Evolutionary conservation across 192 early-diverging fungal genomes (phyloP).

Genomic region (Jimgerdemannia flammicorona): DNA sequence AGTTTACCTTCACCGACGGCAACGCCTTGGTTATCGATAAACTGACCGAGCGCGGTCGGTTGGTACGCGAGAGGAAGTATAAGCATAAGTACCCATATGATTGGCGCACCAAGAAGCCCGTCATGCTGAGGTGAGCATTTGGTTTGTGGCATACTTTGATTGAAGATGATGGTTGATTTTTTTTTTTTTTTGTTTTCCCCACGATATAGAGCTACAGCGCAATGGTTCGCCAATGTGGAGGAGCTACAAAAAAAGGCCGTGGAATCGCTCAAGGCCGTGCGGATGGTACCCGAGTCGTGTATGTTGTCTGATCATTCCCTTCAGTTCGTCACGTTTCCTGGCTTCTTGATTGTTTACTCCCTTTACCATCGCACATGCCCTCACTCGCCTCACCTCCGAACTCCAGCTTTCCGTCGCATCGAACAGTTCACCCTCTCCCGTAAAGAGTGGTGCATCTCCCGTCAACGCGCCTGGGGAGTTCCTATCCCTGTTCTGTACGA

Average conservation of each 20-base stretch:
- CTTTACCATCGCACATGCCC: conserved; percentile 8
- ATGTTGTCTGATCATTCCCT: conserved; percentile 5
- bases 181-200: neutral
- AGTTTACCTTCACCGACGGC: conserved; percentile 56
- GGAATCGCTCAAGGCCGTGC: conserved; percentile 46
- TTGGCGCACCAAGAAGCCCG: conserved; percentile 79
- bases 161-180: neutral
- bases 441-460: conserved; percentile 82
- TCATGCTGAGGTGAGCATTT: conserved; percentile 50
- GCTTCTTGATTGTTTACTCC: neutral
- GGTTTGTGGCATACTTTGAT: neutral
- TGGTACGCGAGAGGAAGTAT: conserved; percentile 52
- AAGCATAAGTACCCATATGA: conserved; percentile 81
- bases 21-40: conserved; percentile 51
- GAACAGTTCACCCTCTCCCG: conserved; percentile 63
- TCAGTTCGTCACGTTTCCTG: neutral
- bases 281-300: conserved; percentile 57
- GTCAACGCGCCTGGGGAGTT: conserved; percentile 80
- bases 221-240: conserved; percentile 79
- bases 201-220: conserved; percentile 66
- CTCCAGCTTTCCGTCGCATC: conserved; percentile 47
- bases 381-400: neutral
- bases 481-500: conserved; percentile 78
- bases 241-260: conserved; percentile 58
- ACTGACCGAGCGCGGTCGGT: conserved; percentile 25